These are phyloP conservation scores for Metschnikowia cubensis DNA, from an alignment of 805 yeast genomes.

Conservation along the genomic window DNA sequence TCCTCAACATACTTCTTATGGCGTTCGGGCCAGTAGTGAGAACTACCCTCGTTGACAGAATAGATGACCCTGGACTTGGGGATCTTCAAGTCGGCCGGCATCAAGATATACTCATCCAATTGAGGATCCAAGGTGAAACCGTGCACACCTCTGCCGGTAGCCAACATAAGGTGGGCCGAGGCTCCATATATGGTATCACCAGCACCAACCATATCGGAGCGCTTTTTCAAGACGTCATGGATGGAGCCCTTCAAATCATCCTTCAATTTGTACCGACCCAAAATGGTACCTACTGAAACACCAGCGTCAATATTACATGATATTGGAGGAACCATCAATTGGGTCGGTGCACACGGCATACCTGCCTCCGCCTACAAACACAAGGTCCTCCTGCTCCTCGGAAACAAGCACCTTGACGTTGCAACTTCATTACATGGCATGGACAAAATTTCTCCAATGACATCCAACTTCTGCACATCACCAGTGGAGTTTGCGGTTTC, in stretches of 20 bases:
- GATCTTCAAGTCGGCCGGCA: conserved; percentile 72
- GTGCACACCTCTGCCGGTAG: conserved; percentile 88
- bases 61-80: conserved; percentile 69
- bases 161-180: conserved; percentile 86
- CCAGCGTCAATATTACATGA: too few relatives aligned
- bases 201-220: conserved; percentile 94
- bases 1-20: conserved; percentile 65
- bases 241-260: conserved; percentile 78
- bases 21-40: conserved; percentile 74
- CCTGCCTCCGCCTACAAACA: conserved; percentile 77
- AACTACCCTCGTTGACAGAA: conserved; percentile 94
- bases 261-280: conserved; percentile 77
- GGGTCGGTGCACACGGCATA: conserved; percentile 98
- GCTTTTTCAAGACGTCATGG: conserved; percentile 84
- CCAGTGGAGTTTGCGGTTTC: conserved; percentile 92
- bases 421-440: conserved; percentile 91
- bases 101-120: conserved; percentile 91
- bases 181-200: conserved; percentile 99
- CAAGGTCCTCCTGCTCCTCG: conserved; percentile 94
- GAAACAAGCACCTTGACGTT: conserved; percentile 86
- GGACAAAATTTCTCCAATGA: conserved; percentile 95
- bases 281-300: conserved; percentile 96
- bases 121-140: conserved; percentile 93
- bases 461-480: conserved; percentile 94
- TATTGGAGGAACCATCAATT: conserved; percentile 93